Percentiles rank a stretch among this genome's conserved stretches.
phyloP scores from a whole-genome alignment of 2,329 filamentous ascomycete species.

The Trichoderma sp. region DNA sequence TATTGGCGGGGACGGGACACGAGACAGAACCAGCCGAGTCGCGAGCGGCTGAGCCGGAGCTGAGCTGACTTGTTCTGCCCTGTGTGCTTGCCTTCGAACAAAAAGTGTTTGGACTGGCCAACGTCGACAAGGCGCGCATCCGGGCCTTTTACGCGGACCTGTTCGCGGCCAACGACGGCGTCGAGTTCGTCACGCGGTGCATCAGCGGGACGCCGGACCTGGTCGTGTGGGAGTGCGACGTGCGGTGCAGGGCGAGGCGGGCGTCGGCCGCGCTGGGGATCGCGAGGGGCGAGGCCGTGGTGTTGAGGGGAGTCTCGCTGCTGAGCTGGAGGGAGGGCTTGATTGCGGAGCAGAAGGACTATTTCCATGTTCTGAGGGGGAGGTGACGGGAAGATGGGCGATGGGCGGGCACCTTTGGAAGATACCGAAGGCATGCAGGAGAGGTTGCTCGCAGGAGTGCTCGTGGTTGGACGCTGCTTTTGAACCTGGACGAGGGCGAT shows the following conservation, averaged over 20 bases:
- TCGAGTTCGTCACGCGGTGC: conserved; percentile 15
- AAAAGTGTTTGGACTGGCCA: conserved; percentile 11
- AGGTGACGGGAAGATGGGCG: background rate
- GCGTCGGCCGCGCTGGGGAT: conserved; percentile 8
- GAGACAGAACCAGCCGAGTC: too few relatives aligned
- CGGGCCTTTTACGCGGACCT: conserved; percentile 20
- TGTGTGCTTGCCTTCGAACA: background rate
- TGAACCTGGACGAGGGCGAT: too few relatives aligned
- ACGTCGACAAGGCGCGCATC: conserved; percentile 3
- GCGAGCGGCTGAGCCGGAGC: background rate
- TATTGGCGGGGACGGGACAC: too few relatives aligned
- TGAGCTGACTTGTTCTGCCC: background rate
- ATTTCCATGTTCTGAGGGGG: conserved; percentile 12
- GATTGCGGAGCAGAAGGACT: conserved; percentile 26
- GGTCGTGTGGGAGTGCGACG: conserved; percentile 20
- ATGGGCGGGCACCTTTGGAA: too few relatives aligned
- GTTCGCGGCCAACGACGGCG: conserved; percentile 1
- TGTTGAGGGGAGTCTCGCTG: conserved; percentile 22
- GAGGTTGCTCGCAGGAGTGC: too few relatives aligned
- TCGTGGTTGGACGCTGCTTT: too few relatives aligned
- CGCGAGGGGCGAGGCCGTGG: conserved; percentile 6
- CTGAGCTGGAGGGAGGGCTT: conserved; percentile 14
- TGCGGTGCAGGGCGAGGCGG: conserved; percentile 2
- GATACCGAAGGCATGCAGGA: too few relatives aligned
- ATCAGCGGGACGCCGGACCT: conserved; percentile 10